Conservation (phyloP, 345 rosid species). For the Acer negundo region DNA sequence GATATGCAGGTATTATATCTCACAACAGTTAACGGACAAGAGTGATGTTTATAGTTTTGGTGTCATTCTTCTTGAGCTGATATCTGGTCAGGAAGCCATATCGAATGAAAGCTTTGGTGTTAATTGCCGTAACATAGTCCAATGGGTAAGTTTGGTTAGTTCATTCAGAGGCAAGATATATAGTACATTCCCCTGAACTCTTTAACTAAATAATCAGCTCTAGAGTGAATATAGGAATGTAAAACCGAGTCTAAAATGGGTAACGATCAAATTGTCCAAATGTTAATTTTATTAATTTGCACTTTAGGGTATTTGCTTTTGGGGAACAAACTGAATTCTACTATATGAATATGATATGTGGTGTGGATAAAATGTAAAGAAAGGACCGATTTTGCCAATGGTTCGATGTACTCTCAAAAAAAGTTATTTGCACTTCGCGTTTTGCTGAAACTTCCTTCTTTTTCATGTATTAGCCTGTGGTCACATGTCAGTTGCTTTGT, state of each 20-base stretch:
- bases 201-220: background rate
- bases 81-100: conserved; percentile 96
- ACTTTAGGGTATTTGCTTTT: background rate
- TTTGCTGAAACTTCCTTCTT: conserved; percentile 7
- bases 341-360: background rate
- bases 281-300: background rate
- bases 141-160: conserved; percentile 71
- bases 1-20: conserved; percentile 79
- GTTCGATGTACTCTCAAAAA: conserved; percentile 5
- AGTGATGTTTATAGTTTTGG: conserved; percentile 99
- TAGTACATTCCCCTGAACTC: background rate
- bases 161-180: background rate
- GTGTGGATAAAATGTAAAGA: background rate
- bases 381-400: background rate
- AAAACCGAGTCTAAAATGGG: background rate
- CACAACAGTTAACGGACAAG: conserved; percentile 96
- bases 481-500: conserved; percentile 6
- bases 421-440: background rate
- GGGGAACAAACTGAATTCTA: background rate
- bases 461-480: background rate
- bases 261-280: background rate
- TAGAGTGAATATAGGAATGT: background rate
- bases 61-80: conserved; percentile 91
- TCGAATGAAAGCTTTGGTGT: conserved; percentile 86
- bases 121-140: conserved; percentile 95